phyloP scores from a whole-genome alignment of 1,284 basidiomycete species.

The Ustilago cynodontis region DNA sequence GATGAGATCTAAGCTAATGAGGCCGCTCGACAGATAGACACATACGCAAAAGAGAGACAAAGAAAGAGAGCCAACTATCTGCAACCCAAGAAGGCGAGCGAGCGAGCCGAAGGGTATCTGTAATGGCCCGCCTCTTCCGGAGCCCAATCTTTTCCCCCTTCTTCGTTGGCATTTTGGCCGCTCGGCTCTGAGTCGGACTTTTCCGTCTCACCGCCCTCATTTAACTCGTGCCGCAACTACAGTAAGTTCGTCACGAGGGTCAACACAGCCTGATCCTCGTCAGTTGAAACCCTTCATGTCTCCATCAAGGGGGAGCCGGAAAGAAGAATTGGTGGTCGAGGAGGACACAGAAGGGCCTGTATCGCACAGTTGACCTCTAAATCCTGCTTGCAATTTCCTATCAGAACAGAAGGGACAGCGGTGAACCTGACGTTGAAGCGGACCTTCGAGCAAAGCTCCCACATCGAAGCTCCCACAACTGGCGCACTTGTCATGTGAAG shows the following conservation, averaged over 20 bases:
- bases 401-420: background rate
- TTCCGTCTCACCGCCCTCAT: background rate
- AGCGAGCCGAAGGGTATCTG: too few relatives aligned
- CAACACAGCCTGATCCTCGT: background rate
- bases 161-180: background rate
- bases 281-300: background rate
- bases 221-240: background rate
- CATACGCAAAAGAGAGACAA: too few relatives aligned
- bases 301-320: background rate
- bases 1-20: background rate
- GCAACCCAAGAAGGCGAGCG: too few relatives aligned
- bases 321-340: background rate
- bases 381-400: background rate
- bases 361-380: background rate
- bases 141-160: background rate
- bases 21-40: background rate
- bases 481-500: background rate
- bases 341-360: background rate
- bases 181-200: conserved; percentile 2
- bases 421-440: background rate
- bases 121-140: conserved; percentile 2
- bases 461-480: too few relatives aligned
- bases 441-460: background rate
- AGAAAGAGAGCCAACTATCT: background rate
- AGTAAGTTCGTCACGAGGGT: background rate